These are phyloP conservation scores for Ophiostoma ulmi DNA, from an alignment of 2,329 filamentous ascomycete genomes.

Conservation along the genomic window DNA sequence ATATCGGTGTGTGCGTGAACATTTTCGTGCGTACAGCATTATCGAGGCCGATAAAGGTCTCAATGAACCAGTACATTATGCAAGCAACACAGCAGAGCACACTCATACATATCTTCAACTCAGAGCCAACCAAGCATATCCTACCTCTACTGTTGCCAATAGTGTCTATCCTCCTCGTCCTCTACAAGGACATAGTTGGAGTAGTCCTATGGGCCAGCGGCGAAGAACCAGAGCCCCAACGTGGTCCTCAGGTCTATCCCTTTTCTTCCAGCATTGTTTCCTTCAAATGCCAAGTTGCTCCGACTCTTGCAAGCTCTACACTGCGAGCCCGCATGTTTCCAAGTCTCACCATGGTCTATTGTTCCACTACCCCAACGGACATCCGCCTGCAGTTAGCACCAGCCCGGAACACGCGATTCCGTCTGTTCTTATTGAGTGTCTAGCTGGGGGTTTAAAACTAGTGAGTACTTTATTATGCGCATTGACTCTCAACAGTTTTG, in stretches of 20 bases:
- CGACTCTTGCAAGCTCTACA: background rate
- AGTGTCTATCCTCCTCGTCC: background rate
- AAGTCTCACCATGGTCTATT: background rate
- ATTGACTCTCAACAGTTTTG: no score
- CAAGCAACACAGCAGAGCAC: background rate
- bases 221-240: background rate
- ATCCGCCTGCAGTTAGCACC: conserved; percentile 6
- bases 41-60: background rate
- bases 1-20: background rate
- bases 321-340: background rate
- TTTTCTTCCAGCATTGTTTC: background rate
- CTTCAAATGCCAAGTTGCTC: background rate
- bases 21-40: background rate
- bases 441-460: background rate
- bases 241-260: background rate
- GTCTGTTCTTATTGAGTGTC: background rate
- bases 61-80: background rate
- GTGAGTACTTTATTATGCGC: no score
- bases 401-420: background rate
- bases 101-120: background rate
- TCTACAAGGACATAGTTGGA: conserved; percentile 17
- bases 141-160: background rate
- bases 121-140: background rate
- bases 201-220: conserved; percentile 7
- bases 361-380: conserved; percentile 14